Evolutionary conservation across 495 filamentous ascomycete species (phyloP).

Genomic region (Xylaria palmicola): DNA sequence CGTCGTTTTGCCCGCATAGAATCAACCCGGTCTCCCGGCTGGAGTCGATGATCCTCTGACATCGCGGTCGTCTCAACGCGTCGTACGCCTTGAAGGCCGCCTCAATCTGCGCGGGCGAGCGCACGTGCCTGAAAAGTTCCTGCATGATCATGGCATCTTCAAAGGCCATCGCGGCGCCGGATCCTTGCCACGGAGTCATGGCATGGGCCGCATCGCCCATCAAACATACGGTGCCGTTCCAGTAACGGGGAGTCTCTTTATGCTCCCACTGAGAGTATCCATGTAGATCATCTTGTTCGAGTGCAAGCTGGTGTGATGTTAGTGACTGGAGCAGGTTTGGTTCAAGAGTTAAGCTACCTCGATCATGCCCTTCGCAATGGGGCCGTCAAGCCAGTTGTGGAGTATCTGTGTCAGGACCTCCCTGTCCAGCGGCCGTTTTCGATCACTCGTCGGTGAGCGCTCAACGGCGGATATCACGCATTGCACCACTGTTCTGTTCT

Average conservation of each 20-base stretch:
- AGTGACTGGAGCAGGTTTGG: no score
- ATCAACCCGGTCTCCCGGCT: slow-evolving; percentile 17
- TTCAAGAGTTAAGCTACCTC: slow-evolving; percentile 9
- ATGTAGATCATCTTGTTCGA: slow-evolving; percentile 13
- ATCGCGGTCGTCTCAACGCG: slow-evolving; percentile 1
- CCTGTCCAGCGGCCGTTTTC: slow-evolving; percentile 10
- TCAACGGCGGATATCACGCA: slow-evolving; percentile 16
- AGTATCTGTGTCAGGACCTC: slow-evolving; percentile 4
- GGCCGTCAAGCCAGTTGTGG: slow-evolving; percentile 11
- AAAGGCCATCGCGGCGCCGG: slow-evolving; percentile 34
- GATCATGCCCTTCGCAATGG: slow-evolving; percentile 17
- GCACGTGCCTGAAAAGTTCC: slow-evolving; percentile 20
- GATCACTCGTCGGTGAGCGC: neutral
- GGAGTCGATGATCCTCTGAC: slow-evolving; percentile 14
- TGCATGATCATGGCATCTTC: slow-evolving; percentile 37
- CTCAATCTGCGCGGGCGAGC: neutral
- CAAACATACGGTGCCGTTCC: slow-evolving; percentile 24
- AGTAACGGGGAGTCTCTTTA: slow-evolving; percentile 14
- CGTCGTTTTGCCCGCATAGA: slow-evolving; percentile 9
- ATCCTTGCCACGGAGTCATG: slow-evolving; percentile 30
- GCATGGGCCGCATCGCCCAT: slow-evolving; percentile 43
- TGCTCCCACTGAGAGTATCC: slow-evolving; percentile 21
- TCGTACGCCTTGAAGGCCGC: slow-evolving; percentile 12
- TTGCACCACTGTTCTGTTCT: slow-evolving; percentile 20
- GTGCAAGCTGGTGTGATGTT: neutral